phyloP scores from a whole-genome alignment of 2,329 filamentous ascomycete genomes.

The Paecilomyces niveus region DNA sequence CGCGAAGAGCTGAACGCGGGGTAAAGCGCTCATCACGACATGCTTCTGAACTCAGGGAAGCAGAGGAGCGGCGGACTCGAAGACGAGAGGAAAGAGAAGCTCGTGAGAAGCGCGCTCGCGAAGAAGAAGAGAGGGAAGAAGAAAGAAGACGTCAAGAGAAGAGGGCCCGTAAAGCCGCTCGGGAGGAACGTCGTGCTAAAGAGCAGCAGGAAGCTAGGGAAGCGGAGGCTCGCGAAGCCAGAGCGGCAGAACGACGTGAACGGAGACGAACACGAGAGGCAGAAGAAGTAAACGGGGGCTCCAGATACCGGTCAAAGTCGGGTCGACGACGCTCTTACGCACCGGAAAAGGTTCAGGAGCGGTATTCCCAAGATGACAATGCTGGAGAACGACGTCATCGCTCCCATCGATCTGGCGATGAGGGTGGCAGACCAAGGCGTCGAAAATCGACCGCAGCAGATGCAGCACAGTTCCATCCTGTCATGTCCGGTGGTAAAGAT shows the following conservation, averaged over 20 bases:
- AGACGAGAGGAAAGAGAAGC: slow-evolving; percentile 43
- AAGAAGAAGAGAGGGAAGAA: slow-evolving; percentile 31
- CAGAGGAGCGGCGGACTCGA: slow-evolving; percentile 40
- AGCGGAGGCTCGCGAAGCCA: slow-evolving; percentile 21
- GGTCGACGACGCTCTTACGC: slow-evolving; percentile 26
- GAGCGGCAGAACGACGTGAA: slow-evolving; percentile 34
- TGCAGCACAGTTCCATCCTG: slow-evolving; percentile 16
- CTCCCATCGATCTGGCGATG: slow-evolving; percentile 26
- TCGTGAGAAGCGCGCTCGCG: slow-evolving; percentile 27
- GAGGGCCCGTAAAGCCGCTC: slow-evolving; percentile 24
- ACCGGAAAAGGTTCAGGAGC: slow-evolving; percentile 19
- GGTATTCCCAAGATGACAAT: slow-evolving; percentile 20
- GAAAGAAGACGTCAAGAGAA: slow-evolving; percentile 25
- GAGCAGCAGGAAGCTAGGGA: slow-evolving; percentile 17
- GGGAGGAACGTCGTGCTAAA: slow-evolving; percentile 24
- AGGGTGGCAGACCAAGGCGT: slow-evolving; percentile 23
- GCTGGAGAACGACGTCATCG: slow-evolving; percentile 19
- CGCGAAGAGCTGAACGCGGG: slow-evolving; percentile 56
- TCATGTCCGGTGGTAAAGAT: slow-evolving; percentile 33
- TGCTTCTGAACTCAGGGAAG: slow-evolving; percentile 26
- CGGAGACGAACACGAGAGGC: slow-evolving; percentile 28
- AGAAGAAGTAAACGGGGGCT: slow-evolving; percentile 19
- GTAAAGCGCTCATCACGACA: slow-evolving; percentile 41
- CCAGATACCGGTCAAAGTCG: slow-evolving; percentile 19
- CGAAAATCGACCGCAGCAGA: slow-evolving; percentile 28